phyloP scores from a whole-genome alignment of 2,329 filamentous ascomycete species.

The Dactylellina sp. region DNA sequence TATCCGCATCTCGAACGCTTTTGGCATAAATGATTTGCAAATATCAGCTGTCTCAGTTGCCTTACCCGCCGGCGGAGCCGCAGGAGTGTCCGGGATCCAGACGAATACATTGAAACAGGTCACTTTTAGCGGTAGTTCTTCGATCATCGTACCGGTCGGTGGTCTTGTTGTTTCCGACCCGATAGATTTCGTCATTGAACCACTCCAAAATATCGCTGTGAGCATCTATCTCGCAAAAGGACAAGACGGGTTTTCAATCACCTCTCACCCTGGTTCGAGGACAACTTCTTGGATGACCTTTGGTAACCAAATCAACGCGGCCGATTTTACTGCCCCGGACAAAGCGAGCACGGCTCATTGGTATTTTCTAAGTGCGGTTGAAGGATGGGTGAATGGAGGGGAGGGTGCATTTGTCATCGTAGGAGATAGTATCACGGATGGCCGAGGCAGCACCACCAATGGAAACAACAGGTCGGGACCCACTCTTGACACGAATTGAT shows the following conservation, averaged over 20 bases:
- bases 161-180: slow-evolving; percentile 73
- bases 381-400: slow-evolving; percentile 68
- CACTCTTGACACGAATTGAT: background rate
- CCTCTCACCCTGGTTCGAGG: slow-evolving; percentile 74
- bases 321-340: slow-evolving; percentile 64
- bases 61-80: slow-evolving; percentile 68
- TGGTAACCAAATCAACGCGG: slow-evolving; percentile 70
- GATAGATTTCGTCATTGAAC: slow-evolving; percentile 68
- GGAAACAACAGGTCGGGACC: slow-evolving; percentile 68
- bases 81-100: slow-evolving; percentile 70
- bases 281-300: slow-evolving; percentile 72
- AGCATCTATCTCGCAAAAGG: slow-evolving; percentile 71
- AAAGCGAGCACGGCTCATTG: slow-evolving; percentile 64
- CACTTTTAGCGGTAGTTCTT: slow-evolving; percentile 70
- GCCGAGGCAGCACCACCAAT: slow-evolving; percentile 71
- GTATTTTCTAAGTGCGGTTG: slow-evolving; percentile 72
- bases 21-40: slow-evolving; percentile 71
- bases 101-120: slow-evolving; percentile 68
- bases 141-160: slow-evolving; percentile 70
- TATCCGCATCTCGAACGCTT: slow-evolving; percentile 74
- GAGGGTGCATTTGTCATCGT: slow-evolving; percentile 69
- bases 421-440: slow-evolving; percentile 75
- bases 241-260: slow-evolving; percentile 71
- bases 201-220: slow-evolving; percentile 70
- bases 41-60: slow-evolving; percentile 72